These are phyloP conservation scores for Rhazya stricta DNA, from an alignment of 257 asterid genomes.

Conservation along the genomic window DNA sequence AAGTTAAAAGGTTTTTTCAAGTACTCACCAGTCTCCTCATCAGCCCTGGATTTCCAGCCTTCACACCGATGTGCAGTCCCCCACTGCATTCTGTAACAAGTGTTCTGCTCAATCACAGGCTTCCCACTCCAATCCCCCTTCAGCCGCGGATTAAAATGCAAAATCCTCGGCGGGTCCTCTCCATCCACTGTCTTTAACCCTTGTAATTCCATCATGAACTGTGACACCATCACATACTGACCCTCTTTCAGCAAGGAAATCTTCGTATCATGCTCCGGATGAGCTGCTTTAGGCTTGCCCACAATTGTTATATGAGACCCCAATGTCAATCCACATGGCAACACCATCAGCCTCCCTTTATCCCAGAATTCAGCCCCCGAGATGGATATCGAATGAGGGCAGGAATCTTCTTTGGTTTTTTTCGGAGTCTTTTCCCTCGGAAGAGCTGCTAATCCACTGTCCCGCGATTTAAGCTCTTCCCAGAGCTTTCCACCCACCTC, in stretches of 20 bases:
- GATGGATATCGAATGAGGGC: slow-evolving; percentile 60
- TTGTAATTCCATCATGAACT: slow-evolving; percentile 91
- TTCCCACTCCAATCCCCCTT: slow-evolving; percentile 96
- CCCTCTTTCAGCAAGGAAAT: slow-evolving; percentile 69
- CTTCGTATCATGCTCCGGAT: slow-evolving; percentile 66
- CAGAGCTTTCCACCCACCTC: slow-evolving; percentile 65
- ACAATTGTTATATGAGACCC: slow-evolving; percentile 85
- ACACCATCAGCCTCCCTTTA: slow-evolving; percentile 48
- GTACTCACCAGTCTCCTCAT: slow-evolving; percentile 85
- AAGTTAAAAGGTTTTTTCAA: neutral
- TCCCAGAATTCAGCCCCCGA: slow-evolving; percentile 46
- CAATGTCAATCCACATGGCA: slow-evolving; percentile 83
- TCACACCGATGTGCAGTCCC: slow-evolving; percentile 85
- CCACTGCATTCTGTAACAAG: slow-evolving; percentile 97
- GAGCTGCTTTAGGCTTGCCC: slow-evolving; percentile 71
- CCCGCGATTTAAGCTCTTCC: slow-evolving; percentile 54
- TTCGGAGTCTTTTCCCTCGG: neutral
- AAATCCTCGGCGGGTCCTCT: slow-evolving; percentile 86
- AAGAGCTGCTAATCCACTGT: slow-evolving; percentile 14
- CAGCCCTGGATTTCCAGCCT: slow-evolving; percentile 83
- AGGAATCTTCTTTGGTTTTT: slow-evolving; percentile 25
- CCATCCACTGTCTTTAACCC: slow-evolving; percentile 89
- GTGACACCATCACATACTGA: slow-evolving; percentile 79
- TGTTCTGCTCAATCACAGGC: slow-evolving; percentile 90
- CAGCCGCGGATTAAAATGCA: slow-evolving; percentile 83